A percentile compares a stretch with the other conserved stretches of the same genome.
phyloP scores from a whole-genome alignment of 2,329 filamentous ascomycete species.

The Achaetomium macrosporum region DNA sequence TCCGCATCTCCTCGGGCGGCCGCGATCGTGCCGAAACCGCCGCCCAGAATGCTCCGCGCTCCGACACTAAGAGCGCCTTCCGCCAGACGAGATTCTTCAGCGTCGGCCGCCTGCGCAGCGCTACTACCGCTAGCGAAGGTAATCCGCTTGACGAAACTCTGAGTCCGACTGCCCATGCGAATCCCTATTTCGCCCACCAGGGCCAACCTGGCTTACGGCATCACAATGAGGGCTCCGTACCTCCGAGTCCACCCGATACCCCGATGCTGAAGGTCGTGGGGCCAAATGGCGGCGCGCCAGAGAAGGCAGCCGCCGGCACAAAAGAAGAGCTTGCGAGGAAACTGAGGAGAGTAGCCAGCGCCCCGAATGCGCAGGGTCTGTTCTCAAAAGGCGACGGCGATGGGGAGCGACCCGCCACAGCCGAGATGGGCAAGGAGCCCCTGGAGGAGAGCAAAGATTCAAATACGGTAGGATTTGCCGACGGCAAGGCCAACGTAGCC shows the following conservation, averaged over 20 bases:
- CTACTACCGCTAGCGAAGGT: slow-evolving; percentile 88
- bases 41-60: slow-evolving; percentile 34
- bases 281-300: slow-evolving; percentile 52
- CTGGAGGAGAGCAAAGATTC: slow-evolving; percentile 53
- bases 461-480: slow-evolving; percentile 41
- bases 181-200: slow-evolving; percentile 96
- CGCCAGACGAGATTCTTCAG: slow-evolving; percentile 86
- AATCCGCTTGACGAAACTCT: slow-evolving; percentile 82
- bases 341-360: slow-evolving; percentile 87
- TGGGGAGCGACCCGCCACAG: slow-evolving; percentile 68
- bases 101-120: slow-evolving; percentile 80
- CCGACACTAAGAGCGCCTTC: slow-evolving; percentile 62
- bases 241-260: slow-evolving; percentile 87
- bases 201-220: slow-evolving; percentile 89
- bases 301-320: slow-evolving; percentile 67
- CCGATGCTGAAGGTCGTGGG: slow-evolving; percentile 70
- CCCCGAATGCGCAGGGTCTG: slow-evolving; percentile 91
- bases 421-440: slow-evolving; percentile 80
- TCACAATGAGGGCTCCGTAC: slow-evolving; percentile 89
- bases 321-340: slow-evolving; percentile 95
- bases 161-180: slow-evolving; percentile 88
- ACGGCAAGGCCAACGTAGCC: slow-evolving; percentile 37
- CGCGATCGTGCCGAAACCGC: slow-evolving; percentile 27
- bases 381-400: slow-evolving; percentile 49
- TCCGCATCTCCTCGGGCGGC: slow-evolving; percentile 53